phyloP scores from a whole-genome alignment of 495 filamentous ascomycete species.

The Aspergillus avenaceus region DNA sequence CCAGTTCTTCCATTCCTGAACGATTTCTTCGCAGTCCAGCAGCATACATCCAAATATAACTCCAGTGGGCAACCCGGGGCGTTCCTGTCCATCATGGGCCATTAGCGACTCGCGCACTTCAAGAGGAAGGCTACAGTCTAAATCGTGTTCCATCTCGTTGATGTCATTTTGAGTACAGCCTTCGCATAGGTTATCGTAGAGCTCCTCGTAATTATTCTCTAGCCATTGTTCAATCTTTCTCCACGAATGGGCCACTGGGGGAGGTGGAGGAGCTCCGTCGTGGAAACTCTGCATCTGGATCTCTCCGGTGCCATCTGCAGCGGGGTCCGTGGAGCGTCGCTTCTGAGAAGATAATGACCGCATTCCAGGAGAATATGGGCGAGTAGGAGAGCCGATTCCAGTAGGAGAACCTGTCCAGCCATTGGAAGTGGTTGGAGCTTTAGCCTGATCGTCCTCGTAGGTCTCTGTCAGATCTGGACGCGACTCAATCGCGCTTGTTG shows the following conservation, averaged over 20 bases:
- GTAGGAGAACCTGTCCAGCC: constrained; percentile 60
- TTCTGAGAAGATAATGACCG: constrained; percentile 63
- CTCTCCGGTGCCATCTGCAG: constrained; percentile 67
- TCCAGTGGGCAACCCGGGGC: constrained; percentile 84
- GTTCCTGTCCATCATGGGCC: constrained; percentile 93
- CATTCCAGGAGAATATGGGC: constrained; percentile 88
- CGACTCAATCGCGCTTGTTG: constrained; percentile 72
- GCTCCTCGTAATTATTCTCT: constrained; percentile 91
- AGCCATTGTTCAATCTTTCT: constrained; percentile 88
- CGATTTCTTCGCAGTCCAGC: constrained; percentile 96
- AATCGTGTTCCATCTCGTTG: constrained; percentile 92
- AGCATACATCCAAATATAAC: constrained; percentile 93
- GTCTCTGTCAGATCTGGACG: constrained; percentile 67
- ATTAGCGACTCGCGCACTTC: constrained; percentile 91
- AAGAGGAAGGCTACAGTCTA: constrained; percentile 90
- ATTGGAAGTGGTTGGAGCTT: constrained; percentile 51
- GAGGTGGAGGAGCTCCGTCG: constrained; percentile 85
- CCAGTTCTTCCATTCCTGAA: constrained; percentile 98
- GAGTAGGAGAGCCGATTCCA: constrained; percentile 46
- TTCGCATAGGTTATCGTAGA: constrained; percentile 88
- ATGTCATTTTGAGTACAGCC: constrained; percentile 90
- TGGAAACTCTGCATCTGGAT: constrained; percentile 97
- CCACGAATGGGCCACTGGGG: constrained; percentile 87
- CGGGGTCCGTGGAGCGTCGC: constrained; percentile 50
- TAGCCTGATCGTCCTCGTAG: constrained; percentile 65